phyloP scores from a whole-genome alignment of 768 basidiomycete genomes.

The Mycena galopus region DNA sequence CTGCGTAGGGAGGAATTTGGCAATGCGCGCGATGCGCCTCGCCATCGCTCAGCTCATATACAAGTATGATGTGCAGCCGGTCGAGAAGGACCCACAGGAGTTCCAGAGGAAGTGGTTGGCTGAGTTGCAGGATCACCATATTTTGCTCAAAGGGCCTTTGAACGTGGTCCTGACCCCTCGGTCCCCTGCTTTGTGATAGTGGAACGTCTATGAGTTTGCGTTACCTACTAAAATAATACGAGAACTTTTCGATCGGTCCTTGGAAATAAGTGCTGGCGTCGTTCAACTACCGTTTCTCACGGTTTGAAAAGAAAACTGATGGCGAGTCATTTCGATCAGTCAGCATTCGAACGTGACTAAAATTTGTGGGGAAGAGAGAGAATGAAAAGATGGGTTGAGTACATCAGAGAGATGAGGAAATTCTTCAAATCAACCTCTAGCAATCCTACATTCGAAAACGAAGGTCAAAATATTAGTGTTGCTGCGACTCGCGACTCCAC shows the following conservation, averaged over 20 bases:
- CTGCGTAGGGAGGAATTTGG: conserved; percentile 59
- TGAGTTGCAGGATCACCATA: conserved; percentile 3
- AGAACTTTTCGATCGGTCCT: no score
- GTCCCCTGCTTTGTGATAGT: neutral
- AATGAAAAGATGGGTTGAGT: neutral
- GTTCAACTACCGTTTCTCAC: no score
- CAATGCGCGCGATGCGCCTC: conserved; percentile 52
- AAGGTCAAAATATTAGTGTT: no score
- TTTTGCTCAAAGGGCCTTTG: conserved; percentile 7
- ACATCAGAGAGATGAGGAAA: neutral
- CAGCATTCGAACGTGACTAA: no score
- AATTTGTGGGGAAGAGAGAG: neutral
- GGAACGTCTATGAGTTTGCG: no score
- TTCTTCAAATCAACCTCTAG: conserved; percentile 15
- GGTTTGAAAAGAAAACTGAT: no score
- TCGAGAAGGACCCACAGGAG: neutral
- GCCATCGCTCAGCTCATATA: conserved; percentile 25
- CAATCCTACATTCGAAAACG: neutral
- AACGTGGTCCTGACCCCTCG: neutral
- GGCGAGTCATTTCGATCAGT: no score
- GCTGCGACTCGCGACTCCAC: no score
- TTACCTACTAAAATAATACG: no score
- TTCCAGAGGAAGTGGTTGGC: conserved; percentile 1
- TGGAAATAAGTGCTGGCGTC: no score
- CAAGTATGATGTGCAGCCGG: neutral